Base-by-base conservation (phyloP, 345 rosid species). In the Sonneratia caseolaris region DNA sequence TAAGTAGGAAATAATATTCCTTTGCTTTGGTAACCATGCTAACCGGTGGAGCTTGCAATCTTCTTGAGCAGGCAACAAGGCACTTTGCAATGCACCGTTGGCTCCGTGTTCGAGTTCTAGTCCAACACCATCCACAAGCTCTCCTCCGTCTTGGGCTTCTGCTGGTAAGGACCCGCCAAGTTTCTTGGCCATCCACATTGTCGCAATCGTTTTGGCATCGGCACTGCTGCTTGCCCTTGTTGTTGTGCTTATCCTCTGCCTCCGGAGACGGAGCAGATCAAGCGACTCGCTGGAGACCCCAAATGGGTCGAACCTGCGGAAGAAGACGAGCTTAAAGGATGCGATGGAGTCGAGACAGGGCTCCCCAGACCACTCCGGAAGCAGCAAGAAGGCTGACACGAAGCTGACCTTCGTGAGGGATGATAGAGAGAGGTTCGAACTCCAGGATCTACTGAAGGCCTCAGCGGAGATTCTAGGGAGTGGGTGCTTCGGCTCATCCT, bases 381-480 rank as follows among this genome's bases (percentile, higher is more conserved):
- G 72, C 1, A 56, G 70, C 37, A 53, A 72, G 76, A 91, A 64
- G 80, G 59, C 73, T 8, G 85, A 79, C n/a, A 71, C 80, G 24
- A 86, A 86, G 81, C 71, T 95, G 24, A 79, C 88, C 0, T 90
- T 92, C 24, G 80, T 92, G 35, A 85, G 86, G 74, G 94, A 92
- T 8, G 94, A 88, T 19, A 79, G 81, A 71, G 94, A 76, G 72
- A 84, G 18, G 76, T 92, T 95, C 70, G 99, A 95, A 57, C 75
- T 95, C 79, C 86, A 78, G 48, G 98, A 88, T 70, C 71, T 95
- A 82, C 71, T 95, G 11, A 90, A 84, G 73, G 89, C 99, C 16
- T 88, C 98, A 0, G 99, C 98, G 5, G 98, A 95, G 80, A 90
- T 95, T 42, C 47, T 95, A 36, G 97, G 97, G 3, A 90, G 92